Base-by-base conservation (phyloP, 1,284 basidiomycete species). In the Ceratobasidium sp. region DNA sequence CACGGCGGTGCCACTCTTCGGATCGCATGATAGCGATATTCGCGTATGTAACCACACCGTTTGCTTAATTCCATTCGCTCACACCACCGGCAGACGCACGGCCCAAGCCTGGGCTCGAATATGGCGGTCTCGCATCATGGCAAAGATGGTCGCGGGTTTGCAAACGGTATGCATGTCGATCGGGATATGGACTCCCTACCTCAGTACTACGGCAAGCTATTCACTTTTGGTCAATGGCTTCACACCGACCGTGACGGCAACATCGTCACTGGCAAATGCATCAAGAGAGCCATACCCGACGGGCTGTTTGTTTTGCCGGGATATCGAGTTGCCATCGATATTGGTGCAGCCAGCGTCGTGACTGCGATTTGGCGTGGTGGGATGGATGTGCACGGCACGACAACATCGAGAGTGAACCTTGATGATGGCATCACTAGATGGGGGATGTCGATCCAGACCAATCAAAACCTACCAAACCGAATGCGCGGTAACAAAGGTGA, bases 371-470 rank as follows among this genome's bases (percentile, higher is more conserved):
- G 57, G 57, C 57, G 43, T 20, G 57, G 57, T 10, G 57, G 57
- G 12, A 34, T 60, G 27, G 57, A 60, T 25, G 20, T 32, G 27
- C 57, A 60, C 42, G 27, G 40, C 38, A 60, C 57, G 10, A 60
- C 42, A 1, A 60, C 43, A 6, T 60, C 43, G 3, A 35, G 27
- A 22, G 57, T 60, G 6, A 25, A 60, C 34, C 2, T 60, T 8
- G 25, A 4, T 3, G 13, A 27, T 17, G 57, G 43, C 7, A 27
- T 60, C 27, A 60, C 42, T n/a, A 27, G 57, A 17, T 60, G 57
- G 57, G 57, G 57, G 1, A 47, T 47, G 42, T 60, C 43, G 27
- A 60, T 60, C 25, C 57, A 60, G 15, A 60, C 57, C n/a, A 60
- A 60, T 40, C 27, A 45, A 32, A 31, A 31, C 8, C n/a, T 60